phyloP scores from a whole-genome alignment of 164 flowering plant species.

The Annona cherimola region DNA sequence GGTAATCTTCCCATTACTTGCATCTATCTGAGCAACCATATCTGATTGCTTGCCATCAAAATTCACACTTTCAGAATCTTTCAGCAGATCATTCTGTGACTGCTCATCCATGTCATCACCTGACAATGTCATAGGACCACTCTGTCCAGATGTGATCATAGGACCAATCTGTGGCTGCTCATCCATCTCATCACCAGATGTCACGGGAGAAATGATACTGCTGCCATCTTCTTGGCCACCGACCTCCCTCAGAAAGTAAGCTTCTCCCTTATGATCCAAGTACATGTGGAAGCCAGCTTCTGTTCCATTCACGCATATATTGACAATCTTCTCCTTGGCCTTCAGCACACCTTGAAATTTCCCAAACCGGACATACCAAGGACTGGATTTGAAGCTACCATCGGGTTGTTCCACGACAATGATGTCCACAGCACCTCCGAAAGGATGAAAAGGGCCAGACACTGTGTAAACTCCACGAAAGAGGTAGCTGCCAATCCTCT shows the following conservation, averaged over 20 bases:
- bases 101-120: constrained; percentile 25
- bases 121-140: neutral
- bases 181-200: constrained; percentile 17
- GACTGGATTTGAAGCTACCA: constrained; percentile 87
- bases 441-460: constrained; percentile 87
- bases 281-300: constrained; percentile 77
- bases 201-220: constrained; percentile 16
- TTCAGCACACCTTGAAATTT: constrained; percentile 96
- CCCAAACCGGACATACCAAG: constrained; percentile 95
- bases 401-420: constrained; percentile 91
- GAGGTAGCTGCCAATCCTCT: constrained; percentile 67
- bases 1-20: constrained; percentile 32
- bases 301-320: constrained; percentile 62
- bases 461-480: constrained; percentile 65
- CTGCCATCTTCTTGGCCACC: constrained; percentile 49
- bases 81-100: constrained; percentile 14
- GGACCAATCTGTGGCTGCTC: constrained; percentile 20
- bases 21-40: constrained; percentile 23
- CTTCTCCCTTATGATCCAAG: constrained; percentile 84
- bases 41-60: constrained; percentile 21
- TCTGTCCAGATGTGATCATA: neutral
- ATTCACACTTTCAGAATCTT: constrained; percentile 38
- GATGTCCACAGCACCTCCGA: constrained; percentile 95
- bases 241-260: constrained; percentile 70
- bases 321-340: constrained; percentile 63